Conservation (phyloP, 2,329 filamentous ascomycete species). For the Mariannaea elegans region DNA sequence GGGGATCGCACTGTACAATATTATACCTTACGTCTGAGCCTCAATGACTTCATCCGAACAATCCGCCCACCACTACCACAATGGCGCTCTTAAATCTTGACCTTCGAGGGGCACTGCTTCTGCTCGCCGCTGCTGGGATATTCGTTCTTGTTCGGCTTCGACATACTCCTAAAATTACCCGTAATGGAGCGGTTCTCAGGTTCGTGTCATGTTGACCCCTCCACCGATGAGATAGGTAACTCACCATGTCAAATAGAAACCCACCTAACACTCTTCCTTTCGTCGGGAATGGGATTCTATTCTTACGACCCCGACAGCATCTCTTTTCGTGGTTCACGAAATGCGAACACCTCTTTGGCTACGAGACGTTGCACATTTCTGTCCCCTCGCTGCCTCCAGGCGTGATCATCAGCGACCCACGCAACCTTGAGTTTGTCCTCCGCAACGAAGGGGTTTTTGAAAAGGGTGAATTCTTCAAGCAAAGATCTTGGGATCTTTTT, state of each 20-base stretch:
- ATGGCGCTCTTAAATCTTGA: conserved; percentile 31
- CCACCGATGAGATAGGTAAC: background rate
- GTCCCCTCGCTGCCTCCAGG: conserved; percentile 70
- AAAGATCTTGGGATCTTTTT: conserved; percentile 69
- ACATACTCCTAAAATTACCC: conserved; percentile 24
- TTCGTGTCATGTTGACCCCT: background rate
- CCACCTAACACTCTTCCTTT: conserved; percentile 63
- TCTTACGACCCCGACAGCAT: conserved; percentile 66
- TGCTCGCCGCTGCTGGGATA: background rate
- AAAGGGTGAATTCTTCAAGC: conserved; percentile 70
- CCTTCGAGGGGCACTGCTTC: background rate
- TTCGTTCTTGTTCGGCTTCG: conserved; percentile 12
- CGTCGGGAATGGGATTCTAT: conserved; percentile 68
- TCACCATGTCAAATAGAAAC: conserved; percentile 43
- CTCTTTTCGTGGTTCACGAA: conserved; percentile 70
- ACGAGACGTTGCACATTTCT: conserved; percentile 69
- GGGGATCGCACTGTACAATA: background rate
- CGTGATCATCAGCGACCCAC: conserved; percentile 69
- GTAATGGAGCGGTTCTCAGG: conserved; percentile 31
- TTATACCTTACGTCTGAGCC: background rate
- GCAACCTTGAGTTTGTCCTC: conserved; percentile 69
- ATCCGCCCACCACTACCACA: background rate
- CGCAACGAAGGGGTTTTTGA: conserved; percentile 67
- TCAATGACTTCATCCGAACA: background rate
- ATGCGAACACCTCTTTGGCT: conserved; percentile 64